phyloP scores from a whole-genome alignment of 495 filamentous ascomycete species.

The Niebla homalea region DNA sequence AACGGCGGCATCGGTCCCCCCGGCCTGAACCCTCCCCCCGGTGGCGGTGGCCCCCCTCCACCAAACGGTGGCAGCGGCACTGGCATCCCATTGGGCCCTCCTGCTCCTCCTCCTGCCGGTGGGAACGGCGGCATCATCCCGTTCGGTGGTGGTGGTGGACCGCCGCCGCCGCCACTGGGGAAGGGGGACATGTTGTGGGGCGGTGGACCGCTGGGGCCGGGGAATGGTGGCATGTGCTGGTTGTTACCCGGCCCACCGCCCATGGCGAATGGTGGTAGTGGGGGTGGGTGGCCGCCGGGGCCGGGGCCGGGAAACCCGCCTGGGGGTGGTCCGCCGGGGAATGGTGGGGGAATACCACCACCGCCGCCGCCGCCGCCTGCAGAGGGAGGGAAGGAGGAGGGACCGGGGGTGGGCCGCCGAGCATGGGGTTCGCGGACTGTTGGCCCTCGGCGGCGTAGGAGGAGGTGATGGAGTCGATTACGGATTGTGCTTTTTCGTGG shows the following conservation, averaged over 20 bases:
- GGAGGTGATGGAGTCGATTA: slow-evolving; percentile 92
- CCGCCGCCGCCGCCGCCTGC: too few relatives aligned
- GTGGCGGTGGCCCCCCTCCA: slow-evolving; percentile 28
- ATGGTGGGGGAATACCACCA: slow-evolving; percentile 32
- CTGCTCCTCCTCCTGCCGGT: neutral
- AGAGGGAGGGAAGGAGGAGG: slow-evolving; percentile 14
- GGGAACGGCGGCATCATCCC: slow-evolving; percentile 28
- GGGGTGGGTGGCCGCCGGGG: slow-evolving; percentile 33
- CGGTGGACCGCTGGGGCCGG: slow-evolving; percentile 8
- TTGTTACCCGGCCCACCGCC: slow-evolving; percentile 26
- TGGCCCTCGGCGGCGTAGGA: slow-evolving; percentile 92
- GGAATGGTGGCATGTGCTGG: slow-evolving; percentile 51
- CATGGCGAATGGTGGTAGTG: slow-evolving; percentile 44
- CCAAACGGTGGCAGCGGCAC: neutral
- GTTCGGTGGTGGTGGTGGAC: too few relatives aligned
- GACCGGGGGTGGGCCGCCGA: slow-evolving; percentile 39
- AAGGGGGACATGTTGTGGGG: too few relatives aligned
- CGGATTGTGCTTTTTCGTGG: slow-evolving; percentile 94
- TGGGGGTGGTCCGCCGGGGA: neutral
- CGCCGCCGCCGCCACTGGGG: too few relatives aligned
- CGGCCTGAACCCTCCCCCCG: too few relatives aligned
- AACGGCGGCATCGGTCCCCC: too few relatives aligned
- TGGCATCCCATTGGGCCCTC: neutral
- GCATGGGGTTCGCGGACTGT: slow-evolving; percentile 67
- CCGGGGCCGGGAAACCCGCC: slow-evolving; percentile 18